phyloP scores from a whole-genome alignment of 1,284 basidiomycete species.

The Phenoliferia sp. region DNA sequence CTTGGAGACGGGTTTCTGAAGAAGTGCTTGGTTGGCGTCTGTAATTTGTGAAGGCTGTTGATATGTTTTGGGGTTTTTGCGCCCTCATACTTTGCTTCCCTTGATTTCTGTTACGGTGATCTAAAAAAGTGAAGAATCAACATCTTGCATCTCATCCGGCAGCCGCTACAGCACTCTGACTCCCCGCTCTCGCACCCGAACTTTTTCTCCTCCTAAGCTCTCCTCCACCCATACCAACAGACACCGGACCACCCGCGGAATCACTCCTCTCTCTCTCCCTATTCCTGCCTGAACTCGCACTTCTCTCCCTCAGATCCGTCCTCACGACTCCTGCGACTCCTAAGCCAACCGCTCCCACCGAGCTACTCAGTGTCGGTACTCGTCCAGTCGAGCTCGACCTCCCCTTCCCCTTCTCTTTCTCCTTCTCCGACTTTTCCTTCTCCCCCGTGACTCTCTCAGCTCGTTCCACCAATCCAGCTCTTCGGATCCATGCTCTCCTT shows the following conservation, averaged over 20 bases:
- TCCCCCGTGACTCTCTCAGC: conserved; percentile 21
- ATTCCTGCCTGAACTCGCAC: neutral
- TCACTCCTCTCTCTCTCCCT: conserved; percentile 1
- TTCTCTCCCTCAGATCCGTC: neutral
- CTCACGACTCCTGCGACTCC: neutral
- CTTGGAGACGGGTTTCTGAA: no score
- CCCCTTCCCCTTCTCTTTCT: neutral
- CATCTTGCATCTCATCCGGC: no score
- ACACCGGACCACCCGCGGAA: no score
- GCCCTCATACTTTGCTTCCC: no score
- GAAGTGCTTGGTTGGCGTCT: no score
- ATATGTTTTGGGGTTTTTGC: no score
- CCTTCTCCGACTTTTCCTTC: neutral
- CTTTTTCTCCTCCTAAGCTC: neutral
- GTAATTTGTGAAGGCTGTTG: no score
- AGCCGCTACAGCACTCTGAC: no score
- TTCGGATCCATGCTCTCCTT: conserved; percentile 43
- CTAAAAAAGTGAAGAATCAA: no score
- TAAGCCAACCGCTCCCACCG: neutral
- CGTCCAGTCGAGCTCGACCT: neutral
- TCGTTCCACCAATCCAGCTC: conserved; percentile 42
- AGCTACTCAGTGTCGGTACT: no score
- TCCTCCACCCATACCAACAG: neutral
- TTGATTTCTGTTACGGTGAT: no score
- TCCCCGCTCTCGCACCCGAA: neutral